Evolutionary conservation across 2,329 filamentous ascomycete genomes (phyloP).

Genomic region (Aspergillus flavus): DNA sequence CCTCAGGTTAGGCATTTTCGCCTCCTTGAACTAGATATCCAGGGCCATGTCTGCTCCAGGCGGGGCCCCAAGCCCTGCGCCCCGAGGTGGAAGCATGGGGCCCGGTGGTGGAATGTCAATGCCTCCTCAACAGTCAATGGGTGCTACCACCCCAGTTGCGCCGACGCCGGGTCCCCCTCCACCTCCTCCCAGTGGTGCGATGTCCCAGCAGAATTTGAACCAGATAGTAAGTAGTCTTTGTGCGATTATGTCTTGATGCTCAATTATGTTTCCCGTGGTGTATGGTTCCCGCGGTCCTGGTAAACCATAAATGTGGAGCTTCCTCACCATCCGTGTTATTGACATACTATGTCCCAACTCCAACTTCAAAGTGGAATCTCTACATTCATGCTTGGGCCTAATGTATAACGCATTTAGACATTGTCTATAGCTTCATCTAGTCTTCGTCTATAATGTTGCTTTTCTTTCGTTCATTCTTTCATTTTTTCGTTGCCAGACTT

Average conservation of each 20-base stretch:
- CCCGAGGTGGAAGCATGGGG: slow-evolving; percentile 52
- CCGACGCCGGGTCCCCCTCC: slow-evolving; percentile 43
- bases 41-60: slow-evolving; percentile 48
- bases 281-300: background rate
- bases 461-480: slow-evolving; percentile 1
- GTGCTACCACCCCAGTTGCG: slow-evolving; percentile 51
- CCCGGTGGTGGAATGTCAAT: slow-evolving; percentile 47
- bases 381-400: background rate
- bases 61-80: slow-evolving; percentile 52
- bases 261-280: background rate
- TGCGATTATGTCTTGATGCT: background rate
- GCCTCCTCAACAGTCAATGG: slow-evolving; percentile 52
- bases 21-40: slow-evolving; percentile 5
- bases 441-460: background rate
- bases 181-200: slow-evolving; percentile 44
- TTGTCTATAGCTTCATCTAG: background rate
- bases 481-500: background rate
- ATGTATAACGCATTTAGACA: background rate
- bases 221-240: slow-evolving; percentile 80
- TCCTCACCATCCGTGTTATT: background rate
- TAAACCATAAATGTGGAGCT: background rate
- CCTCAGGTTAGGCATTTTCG: background rate
- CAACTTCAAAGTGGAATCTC: background rate
- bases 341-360: background rate
- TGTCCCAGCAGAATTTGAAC: slow-evolving; percentile 88